A percentile compares a stretch with the other conserved stretches of the same genome.
Evolutionary conservation across 805 yeast genomes (phyloP).

Genomic region (Brettanomyces naardenensis): DNA sequence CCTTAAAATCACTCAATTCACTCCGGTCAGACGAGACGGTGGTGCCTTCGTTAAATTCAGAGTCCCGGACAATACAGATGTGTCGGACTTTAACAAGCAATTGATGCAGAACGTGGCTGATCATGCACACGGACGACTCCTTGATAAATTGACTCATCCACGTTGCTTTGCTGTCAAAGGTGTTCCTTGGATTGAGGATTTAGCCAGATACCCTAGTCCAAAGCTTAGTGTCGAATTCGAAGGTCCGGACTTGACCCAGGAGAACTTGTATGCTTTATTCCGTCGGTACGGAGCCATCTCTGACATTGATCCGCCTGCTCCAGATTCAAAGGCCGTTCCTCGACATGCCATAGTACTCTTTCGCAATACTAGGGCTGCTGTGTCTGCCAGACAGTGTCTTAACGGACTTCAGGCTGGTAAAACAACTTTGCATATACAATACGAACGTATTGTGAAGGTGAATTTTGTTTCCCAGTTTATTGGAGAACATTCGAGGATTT

Average conservation of each 20-base stretch:
- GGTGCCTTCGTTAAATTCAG: constrained; percentile 83
- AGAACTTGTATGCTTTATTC: constrained; percentile 66
- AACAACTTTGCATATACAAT: constrained; percentile 67
- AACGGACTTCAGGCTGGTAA: constrained; percentile 66
- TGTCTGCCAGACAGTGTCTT: constrained; percentile 83
- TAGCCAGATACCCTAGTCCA: constrained; percentile 66
- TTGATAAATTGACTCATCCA: constrained; percentile 19
- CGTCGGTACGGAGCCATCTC: constrained; percentile 81
- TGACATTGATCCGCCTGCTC: constrained; percentile 57
- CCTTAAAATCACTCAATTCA: constrained; percentile 47
- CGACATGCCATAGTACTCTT: constrained; percentile 49
- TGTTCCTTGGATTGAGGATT: constrained; percentile 92
- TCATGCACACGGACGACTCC: constrained; percentile 19
- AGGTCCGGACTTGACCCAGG: constrained; percentile 73
- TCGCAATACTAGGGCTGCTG: constrained; percentile 54
- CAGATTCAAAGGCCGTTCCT: constrained; percentile 38
- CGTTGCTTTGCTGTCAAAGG: constrained; percentile 75
- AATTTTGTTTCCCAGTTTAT: constrained; percentile 51
- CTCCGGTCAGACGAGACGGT: constrained; percentile 77
- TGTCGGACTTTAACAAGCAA: constrained; percentile 44
- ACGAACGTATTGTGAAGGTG: constrained; percentile 46
- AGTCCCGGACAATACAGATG: constrained; percentile 44
- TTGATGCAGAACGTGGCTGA: constrained; percentile 32
- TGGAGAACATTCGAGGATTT: constrained; percentile 70
- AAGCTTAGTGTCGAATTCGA: constrained; percentile 61